Base-by-base conservation (phyloP, 2,329 filamentous ascomycete species). In the Talaromyces sp. region DNA sequence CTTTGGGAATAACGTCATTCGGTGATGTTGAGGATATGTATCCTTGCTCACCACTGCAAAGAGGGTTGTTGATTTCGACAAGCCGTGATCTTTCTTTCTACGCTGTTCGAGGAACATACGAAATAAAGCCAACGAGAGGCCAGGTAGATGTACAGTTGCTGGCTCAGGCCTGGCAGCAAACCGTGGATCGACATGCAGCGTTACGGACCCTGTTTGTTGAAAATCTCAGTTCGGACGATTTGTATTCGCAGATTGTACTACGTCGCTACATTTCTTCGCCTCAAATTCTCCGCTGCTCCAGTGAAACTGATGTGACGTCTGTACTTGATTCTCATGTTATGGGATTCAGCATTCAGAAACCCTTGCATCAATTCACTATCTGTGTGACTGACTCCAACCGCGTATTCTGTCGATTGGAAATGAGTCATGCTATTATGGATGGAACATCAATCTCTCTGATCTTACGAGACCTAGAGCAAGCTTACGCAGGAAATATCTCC, bases 341-440 rank as follows among this genome's bases (percentile, higher is more conserved):
- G 5, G 66, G 70, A 53, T 51, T 66, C 3, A 66, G 66, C 28
- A 59, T 69, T 8, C 53, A 61, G 5, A 63, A 72, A 9, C 76
- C 81, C 3, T 76, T 80, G 31, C 78, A 83, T 66, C 75, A 76
- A 5, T 74, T 83, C 54, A 79, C 74, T 0, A 73, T 82, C 34
- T 81, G 78, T 60, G 63, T 27, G 70, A 74, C 53, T 61, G 66
- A 44, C 64, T 59, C 9, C 63, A 73, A 57, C 65, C 64, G 56
- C 73, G 76, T 72, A 65, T 72, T 44, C 68, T 78, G 34, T 74
- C 75, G 28, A 64, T 73, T 57, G 65, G 66, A n/a, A 0, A 75
- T 82, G 56, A 82, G 83, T 62, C 81, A 83, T 63, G 80, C 78
- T 12, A 70, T 83, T 5, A 83, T 83, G 64, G 82, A 84, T 63